phyloP scores from a whole-genome alignment of 805 yeast genomes.

The Kodamaea leandrae region DNA sequence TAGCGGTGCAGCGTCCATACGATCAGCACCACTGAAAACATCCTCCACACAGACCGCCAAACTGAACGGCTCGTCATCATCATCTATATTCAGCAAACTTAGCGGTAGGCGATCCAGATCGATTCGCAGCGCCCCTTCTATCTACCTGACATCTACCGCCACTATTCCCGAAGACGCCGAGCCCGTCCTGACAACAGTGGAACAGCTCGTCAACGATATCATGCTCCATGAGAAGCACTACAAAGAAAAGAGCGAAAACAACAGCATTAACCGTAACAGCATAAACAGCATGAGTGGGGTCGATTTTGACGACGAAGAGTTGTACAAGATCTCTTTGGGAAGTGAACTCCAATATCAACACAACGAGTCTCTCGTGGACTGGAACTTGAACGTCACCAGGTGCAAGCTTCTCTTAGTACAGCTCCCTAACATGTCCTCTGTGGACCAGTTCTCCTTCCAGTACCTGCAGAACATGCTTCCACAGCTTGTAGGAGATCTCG shows the following conservation, averaged over 20 bases:
- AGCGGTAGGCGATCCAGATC: constrained; percentile 28
- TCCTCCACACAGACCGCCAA: not conserved
- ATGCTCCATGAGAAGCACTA: constrained; percentile 35
- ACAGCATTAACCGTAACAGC: constrained; percentile 4
- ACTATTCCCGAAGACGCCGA: constrained; percentile 46
- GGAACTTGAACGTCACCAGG: constrained; percentile 52
- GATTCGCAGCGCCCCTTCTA: constrained; percentile 43
- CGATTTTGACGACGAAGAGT: constrained; percentile 22
- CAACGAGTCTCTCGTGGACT: constrained; percentile 44
- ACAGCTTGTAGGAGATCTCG: constrained; percentile 42
- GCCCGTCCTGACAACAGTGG: constrained; percentile 41
- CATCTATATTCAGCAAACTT: constrained; percentile 31
- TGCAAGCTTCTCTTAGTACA: constrained; percentile 43
- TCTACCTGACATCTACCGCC: constrained; percentile 41
- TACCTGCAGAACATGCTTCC: constrained; percentile 35
- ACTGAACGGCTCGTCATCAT: constrained; percentile 8
- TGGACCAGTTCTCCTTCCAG: constrained; percentile 34
- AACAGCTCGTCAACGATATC: constrained; percentile 43
- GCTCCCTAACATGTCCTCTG: constrained; percentile 37
- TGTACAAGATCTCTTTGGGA: constrained; percentile 38
- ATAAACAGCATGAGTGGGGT: not conserved
- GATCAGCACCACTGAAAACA: constrained; percentile 37
- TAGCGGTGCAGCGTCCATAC: constrained; percentile 31
- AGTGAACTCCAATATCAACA: constrained; percentile 39
- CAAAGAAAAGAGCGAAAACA: constrained; percentile 13